Evolutionary conservation across 176 grass and related monocot genomes (phyloP).

Genomic region (Pontederia crassipes): DNA sequence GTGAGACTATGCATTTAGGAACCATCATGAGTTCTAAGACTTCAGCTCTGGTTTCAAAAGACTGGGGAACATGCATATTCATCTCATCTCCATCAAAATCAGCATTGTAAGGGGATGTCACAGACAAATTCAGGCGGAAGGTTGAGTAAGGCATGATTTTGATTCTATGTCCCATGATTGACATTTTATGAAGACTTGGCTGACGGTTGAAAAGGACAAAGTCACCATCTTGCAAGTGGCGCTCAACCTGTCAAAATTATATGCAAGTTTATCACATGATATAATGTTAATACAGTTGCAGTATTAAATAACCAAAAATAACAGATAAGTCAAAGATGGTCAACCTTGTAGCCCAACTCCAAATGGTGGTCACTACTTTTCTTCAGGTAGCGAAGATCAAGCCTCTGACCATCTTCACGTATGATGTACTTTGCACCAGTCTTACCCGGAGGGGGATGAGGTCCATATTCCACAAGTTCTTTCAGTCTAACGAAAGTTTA

Average conservation of each 20-base stretch:
- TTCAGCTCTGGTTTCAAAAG: slow-evolving; percentile 96
- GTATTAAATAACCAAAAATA: background rate
- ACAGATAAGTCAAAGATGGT: slow-evolving; percentile 7
- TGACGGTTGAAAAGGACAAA: slow-evolving; percentile 96
- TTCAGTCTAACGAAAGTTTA: slow-evolving; percentile 42
- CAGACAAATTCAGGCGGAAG: slow-evolving; percentile 84
- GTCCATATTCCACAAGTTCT: slow-evolving; percentile 92
- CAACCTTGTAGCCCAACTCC: slow-evolving; percentile 89
- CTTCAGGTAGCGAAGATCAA: slow-evolving; percentile 90
- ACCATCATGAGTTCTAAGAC: slow-evolving; percentile 99
- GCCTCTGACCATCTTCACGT: slow-evolving; percentile 88
- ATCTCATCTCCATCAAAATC: slow-evolving; percentile 99
- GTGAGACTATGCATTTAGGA: slow-evolving; percentile 97
- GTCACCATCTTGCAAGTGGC: slow-evolving; percentile 86
- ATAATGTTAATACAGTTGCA: background rate
- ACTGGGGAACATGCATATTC: slow-evolving; percentile 99
- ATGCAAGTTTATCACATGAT: background rate
- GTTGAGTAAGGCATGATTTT: slow-evolving; percentile 99
- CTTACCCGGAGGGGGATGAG: slow-evolving; percentile 86
- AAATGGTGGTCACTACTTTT: slow-evolving; percentile 97
- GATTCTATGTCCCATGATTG: slow-evolving; percentile 95
- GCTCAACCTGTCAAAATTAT: slow-evolving; percentile 52
- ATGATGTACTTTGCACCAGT: slow-evolving; percentile 95
- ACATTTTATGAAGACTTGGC: slow-evolving; percentile 99
- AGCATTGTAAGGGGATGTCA: slow-evolving; percentile 98